Conservation (phyloP, 2,329 filamentous ascomycete genomes). For the Pseudogymnoascus sp. region DNA sequence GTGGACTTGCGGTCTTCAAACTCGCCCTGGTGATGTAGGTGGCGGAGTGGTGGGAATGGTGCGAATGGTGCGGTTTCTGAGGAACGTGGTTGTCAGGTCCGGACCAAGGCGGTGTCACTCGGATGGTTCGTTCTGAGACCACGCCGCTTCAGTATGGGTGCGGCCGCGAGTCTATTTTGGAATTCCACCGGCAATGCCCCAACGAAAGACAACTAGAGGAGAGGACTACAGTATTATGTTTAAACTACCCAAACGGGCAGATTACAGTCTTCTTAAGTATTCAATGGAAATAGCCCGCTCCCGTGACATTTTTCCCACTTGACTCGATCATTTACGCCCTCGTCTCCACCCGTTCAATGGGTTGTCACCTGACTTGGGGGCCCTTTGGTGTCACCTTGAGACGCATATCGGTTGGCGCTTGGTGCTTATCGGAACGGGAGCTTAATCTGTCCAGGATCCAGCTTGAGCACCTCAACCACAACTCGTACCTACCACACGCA, state of each 20-base stretch:
- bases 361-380: neutral
- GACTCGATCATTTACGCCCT: neutral
- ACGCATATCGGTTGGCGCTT: slow-evolving; percentile 9
- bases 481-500: slow-evolving; percentile 4
- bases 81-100: neutral
- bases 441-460: slow-evolving; percentile 10
- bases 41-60: neutral
- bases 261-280: neutral
- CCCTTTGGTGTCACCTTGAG: neutral
- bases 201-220: no score
- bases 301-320: slow-evolving; percentile 1
- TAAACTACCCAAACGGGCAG: neutral
- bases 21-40: neutral
- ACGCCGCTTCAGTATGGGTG: neutral
- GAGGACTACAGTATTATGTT: neutral
- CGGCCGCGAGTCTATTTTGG: slow-evolving; percentile 1
- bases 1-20: neutral
- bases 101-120: slow-evolving; percentile 6
- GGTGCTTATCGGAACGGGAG: slow-evolving; percentile 10
- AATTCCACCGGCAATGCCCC: neutral
- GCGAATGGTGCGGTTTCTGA: neutral
- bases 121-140: slow-evolving; percentile 2
- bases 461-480: slow-evolving; percentile 1
- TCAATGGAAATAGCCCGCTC: neutral
- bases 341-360: neutral